A percentile compares a stretch with the other conserved stretches of the same genome.
Conservation (phyloP, 768 basidiomycete species). For the Mycena albidolilacea region DNA sequence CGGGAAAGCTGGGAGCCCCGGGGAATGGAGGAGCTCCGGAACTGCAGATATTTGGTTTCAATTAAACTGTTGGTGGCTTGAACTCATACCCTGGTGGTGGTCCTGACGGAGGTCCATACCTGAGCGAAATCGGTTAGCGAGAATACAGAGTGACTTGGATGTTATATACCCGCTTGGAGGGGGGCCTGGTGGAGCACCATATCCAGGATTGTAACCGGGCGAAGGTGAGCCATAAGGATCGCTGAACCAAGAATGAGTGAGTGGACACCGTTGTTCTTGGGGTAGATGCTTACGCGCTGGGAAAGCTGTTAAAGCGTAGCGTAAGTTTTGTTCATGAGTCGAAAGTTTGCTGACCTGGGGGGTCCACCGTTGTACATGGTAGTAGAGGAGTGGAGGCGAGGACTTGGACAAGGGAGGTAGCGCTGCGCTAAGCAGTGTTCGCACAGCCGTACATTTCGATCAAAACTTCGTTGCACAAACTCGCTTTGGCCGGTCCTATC, state of each 20-base stretch:
- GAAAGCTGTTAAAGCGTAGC: constrained; percentile 22
- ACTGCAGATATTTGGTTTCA: not conserved
- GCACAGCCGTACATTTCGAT: not conserved
- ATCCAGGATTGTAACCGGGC: constrained; percentile 57
- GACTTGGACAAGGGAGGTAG: too few relatives aligned
- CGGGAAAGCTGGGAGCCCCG: constrained; percentile 27
- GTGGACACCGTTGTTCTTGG: not conserved
- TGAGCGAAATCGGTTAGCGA: constrained; percentile 2
- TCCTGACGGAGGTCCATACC: constrained; percentile 38
- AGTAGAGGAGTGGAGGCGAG: not conserved
- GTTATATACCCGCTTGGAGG: constrained; percentile 38
- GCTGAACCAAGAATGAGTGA: constrained; percentile 20
- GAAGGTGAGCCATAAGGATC: constrained; percentile 33
- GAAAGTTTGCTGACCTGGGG: constrained; percentile 6
- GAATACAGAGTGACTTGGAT: not conserved
- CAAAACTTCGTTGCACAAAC: not conserved
- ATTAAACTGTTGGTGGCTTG: not conserved
- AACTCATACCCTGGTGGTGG: constrained; percentile 31
- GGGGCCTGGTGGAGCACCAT: constrained; percentile 53
- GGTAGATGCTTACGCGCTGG: constrained; percentile 25
- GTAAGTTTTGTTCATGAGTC: not conserved
- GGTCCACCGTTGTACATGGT: constrained; percentile 28
- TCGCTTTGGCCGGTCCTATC: not conserved
- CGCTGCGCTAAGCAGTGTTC: too few relatives aligned
- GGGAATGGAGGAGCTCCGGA: constrained; percentile 9